phyloP scores from a whole-genome alignment of 768 basidiomycete genomes.

The Neoboletus subvelutipes region DNA sequence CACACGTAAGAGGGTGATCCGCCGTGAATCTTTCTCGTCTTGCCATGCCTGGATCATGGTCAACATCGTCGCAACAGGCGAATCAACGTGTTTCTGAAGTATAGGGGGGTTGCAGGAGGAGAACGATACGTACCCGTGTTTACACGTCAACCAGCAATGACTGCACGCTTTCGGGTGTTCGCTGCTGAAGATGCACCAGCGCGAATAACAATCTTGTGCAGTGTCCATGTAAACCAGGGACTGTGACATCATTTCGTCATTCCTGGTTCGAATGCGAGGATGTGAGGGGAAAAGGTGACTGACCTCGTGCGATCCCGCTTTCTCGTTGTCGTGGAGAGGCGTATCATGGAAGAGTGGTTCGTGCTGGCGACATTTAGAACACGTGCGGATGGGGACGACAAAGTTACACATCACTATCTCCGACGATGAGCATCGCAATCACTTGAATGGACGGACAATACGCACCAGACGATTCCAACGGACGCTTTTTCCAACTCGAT shows the following conservation, averaged over 20 bases:
- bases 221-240: slow-evolving; percentile 28
- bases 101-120: background rate
- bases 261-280: background rate
- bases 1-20: slow-evolving; percentile 33
- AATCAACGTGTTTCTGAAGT: background rate
- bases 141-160: slow-evolving; percentile 31
- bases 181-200: slow-evolving; percentile 29
- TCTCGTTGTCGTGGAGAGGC: slow-evolving; percentile 18
- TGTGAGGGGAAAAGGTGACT: background rate
- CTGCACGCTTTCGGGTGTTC: slow-evolving; percentile 27
- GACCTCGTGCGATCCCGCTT: slow-evolving; percentile 20
- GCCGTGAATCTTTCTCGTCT: slow-evolving; percentile 30
- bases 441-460: background rate
- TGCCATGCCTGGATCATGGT: slow-evolving; percentile 26
- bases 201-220: slow-evolving; percentile 33
- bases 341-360: slow-evolving; percentile 29
- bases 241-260: slow-evolving; percentile 2
- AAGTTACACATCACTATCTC: slow-evolving; percentile 29
- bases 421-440: background rate
- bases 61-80: background rate
- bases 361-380: slow-evolving; percentile 27
- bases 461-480: background rate
- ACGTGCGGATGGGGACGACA: slow-evolving; percentile 31
- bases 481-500: too few relatives aligned
- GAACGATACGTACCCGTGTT: slow-evolving; percentile 21